Evolutionary conservation across 805 yeast species (phyloP).

Genomic region (Cyberlindnera xylosilytica): DNA sequence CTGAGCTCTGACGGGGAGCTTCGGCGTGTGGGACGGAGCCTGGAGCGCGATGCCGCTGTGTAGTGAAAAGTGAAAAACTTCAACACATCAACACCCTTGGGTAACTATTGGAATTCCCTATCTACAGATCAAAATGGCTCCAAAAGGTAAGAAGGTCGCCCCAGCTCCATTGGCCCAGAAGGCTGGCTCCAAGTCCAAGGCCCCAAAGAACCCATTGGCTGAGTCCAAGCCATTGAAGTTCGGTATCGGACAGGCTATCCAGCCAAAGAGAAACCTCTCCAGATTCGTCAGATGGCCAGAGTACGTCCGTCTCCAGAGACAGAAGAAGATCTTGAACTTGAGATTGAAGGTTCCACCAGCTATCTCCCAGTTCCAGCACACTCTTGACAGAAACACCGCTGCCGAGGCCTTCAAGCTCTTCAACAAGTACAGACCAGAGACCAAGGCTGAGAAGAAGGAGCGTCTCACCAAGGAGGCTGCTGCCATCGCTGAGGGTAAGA

Average conservation of each 20-base stretch:
- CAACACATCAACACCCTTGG: constrained; percentile 26
- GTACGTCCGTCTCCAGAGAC: constrained; percentile 98
- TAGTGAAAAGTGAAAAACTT: constrained; percentile 15
- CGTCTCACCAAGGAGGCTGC: constrained; percentile 99
- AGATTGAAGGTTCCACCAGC: constrained; percentile 99
- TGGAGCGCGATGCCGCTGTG: neutral
- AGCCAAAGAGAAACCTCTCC: constrained; percentile 92
- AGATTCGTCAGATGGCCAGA: constrained; percentile 99
- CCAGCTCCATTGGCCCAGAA: constrained; percentile 95
- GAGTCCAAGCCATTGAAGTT: constrained; percentile 89
- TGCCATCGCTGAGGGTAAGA: constrained; percentile 97
- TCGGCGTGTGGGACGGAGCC: neutral
- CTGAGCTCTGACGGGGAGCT: neutral
- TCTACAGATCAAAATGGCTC: constrained; percentile 13
- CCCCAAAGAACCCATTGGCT: constrained; percentile 81
- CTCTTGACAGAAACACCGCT: constrained; percentile 98
- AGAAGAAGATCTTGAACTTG: constrained; percentile 90
- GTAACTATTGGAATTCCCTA: constrained; percentile 25
- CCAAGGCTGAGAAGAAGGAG: constrained; percentile 96
- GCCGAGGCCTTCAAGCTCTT: constrained; percentile 94
- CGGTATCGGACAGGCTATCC: constrained; percentile 95
- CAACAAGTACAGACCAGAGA: constrained; percentile 99
- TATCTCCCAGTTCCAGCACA: constrained; percentile 92
- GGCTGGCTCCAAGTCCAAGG: constrained; percentile 55
- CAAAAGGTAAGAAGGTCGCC: constrained; percentile 77